Percentiles rank a stretch among this genome's conserved stretches.
Evolutionary conservation across 1,284 basidiomycete genomes (phyloP).

Genomic region (Cutaneotrichosporon cutaneum): DNA sequence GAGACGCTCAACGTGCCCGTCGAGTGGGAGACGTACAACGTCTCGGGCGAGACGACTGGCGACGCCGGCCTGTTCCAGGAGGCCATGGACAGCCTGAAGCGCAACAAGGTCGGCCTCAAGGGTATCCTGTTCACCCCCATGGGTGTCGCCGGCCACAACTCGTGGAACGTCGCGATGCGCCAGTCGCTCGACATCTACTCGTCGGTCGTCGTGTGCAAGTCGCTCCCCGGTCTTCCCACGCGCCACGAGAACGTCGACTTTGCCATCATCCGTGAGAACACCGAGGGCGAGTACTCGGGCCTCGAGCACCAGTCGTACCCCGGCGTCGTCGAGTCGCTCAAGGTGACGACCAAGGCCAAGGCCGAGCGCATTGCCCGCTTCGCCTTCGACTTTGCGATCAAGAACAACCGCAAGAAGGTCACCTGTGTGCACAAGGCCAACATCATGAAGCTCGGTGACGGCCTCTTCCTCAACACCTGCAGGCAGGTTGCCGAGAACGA

Average conservation of each 20-base stretch:
- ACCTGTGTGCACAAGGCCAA: slow-evolving; percentile 99
- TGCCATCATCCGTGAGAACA: slow-evolving; percentile 99
- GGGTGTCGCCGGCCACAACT: slow-evolving; percentile 93
- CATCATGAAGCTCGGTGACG: slow-evolving; percentile 99
- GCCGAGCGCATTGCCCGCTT: slow-evolving; percentile 96
- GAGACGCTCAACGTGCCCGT: slow-evolving; percentile 96
- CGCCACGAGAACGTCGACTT: slow-evolving; percentile 97
- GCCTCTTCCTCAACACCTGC: slow-evolving; percentile 99
- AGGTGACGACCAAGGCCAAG: slow-evolving; percentile 93
- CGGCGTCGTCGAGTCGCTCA: slow-evolving; percentile 97
- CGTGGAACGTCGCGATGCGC: slow-evolving; percentile 99
- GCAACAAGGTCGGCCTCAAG: slow-evolving; percentile 98
- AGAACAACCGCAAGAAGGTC: slow-evolving; percentile 99
- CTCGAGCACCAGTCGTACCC: slow-evolving; percentile 98
- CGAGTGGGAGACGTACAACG: slow-evolving; percentile 98
- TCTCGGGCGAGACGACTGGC: slow-evolving; percentile 83
- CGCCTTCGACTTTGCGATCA: slow-evolving; percentile 98
- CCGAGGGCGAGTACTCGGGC: slow-evolving; percentile 99
- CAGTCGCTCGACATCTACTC: slow-evolving; percentile 99
- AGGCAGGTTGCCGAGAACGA: slow-evolving; percentile 84
- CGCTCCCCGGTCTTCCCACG: slow-evolving; percentile 93
- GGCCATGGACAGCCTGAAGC: slow-evolving; percentile 93
- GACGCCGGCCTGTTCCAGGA: slow-evolving; percentile 95
- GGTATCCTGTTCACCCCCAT: slow-evolving; percentile 99
- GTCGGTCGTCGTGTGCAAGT: slow-evolving; percentile 97